A percentile compares a stretch with the other conserved stretches of the same genome.
Conservation (phyloP, 2,329 filamentous ascomycete genomes). For the Albifimbria verrucaria region DNA sequence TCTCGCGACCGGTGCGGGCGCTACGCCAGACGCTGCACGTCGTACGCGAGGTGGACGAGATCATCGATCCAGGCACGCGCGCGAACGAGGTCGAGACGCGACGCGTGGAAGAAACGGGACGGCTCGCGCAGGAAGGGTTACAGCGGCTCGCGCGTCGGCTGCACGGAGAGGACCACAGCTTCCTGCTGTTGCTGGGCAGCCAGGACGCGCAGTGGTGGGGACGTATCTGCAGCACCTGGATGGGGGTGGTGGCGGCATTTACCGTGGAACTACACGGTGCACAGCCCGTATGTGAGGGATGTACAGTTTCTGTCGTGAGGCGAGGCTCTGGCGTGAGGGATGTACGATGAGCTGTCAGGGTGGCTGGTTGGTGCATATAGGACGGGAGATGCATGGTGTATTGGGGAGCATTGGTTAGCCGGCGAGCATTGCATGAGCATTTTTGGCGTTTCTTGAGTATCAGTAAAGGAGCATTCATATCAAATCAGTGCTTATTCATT, state of each 20-base stretch:
- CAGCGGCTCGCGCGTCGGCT: slow-evolving; percentile 15
- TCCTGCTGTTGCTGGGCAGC: slow-evolving; percentile 20
- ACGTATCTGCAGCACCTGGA: slow-evolving; percentile 18
- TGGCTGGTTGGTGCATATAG: no score
- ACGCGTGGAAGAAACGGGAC: slow-evolving; percentile 15
- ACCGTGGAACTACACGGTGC: slow-evolving; percentile 20
- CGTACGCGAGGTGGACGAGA: slow-evolving; percentile 20
- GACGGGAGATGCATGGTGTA: no score
- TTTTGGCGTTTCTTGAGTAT: background rate
- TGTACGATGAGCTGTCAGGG: no score
- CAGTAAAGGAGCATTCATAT: no score
- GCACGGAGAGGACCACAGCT: slow-evolving; percentile 17
- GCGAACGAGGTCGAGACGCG: slow-evolving; percentile 19
- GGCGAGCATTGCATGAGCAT: no score
- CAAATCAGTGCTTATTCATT: no score
- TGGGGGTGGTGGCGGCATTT: slow-evolving; percentile 24
- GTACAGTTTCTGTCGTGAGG: background rate
- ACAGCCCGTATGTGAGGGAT: slow-evolving; percentile 9
- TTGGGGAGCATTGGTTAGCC: background rate
- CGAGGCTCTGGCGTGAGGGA: no score
- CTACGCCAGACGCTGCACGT: slow-evolving; percentile 22
- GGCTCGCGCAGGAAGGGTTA: slow-evolving; percentile 15
- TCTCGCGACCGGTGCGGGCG: slow-evolving; percentile 15
- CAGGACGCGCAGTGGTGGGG: slow-evolving; percentile 23
- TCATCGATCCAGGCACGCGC: slow-evolving; percentile 22